Evolutionary conservation across 192 early-diverging fungal genomes (phyloP).

Genomic region (Umbelopsis sp.): DNA sequence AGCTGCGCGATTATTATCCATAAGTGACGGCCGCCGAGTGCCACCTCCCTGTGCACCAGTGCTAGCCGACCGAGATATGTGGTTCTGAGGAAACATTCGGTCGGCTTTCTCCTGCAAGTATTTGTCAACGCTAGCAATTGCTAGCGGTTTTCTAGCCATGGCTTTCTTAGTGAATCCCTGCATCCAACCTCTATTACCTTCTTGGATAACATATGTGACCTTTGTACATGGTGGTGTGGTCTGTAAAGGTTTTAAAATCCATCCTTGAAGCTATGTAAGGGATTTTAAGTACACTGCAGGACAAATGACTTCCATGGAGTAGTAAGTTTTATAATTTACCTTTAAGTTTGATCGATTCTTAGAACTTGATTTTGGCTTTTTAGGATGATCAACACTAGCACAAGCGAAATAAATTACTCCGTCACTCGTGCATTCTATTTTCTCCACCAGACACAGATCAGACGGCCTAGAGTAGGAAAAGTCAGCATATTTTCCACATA

Average conservation of each 20-base stretch:
- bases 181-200: slow-evolving; percentile 45
- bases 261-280: slow-evolving; percentile 43
- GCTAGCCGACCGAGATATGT: slow-evolving; percentile 12
- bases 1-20: neutral
- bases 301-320: neutral
- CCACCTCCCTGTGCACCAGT: neutral
- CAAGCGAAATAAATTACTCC: slow-evolving; percentile 57
- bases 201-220: slow-evolving; percentile 55
- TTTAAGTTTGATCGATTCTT: slow-evolving; percentile 47
- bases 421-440: slow-evolving; percentile 45
- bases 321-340: slow-evolving; percentile 6
- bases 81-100: slow-evolving; percentile 19
- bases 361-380: slow-evolving; percentile 46
- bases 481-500: neutral
- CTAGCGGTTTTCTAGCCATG: slow-evolving; percentile 48
- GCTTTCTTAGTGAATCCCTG: slow-evolving; percentile 52
- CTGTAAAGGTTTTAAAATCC: slow-evolving; percentile 50
- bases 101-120: slow-evolving; percentile 51
- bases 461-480: slow-evolving; percentile 20
- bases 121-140: slow-evolving; percentile 47
- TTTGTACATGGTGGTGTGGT: slow-evolving; percentile 49
- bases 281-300: neutral
- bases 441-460: slow-evolving; percentile 48
- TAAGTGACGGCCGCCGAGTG: neutral
- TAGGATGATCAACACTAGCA: slow-evolving; percentile 49